A percentile compares a stretch with the other conserved stretches of the same genome.
Evolutionary conservation across 345 rosid species (phyloP).

Genomic region (thale cress (Arabidopsis thaliana)): DNA sequence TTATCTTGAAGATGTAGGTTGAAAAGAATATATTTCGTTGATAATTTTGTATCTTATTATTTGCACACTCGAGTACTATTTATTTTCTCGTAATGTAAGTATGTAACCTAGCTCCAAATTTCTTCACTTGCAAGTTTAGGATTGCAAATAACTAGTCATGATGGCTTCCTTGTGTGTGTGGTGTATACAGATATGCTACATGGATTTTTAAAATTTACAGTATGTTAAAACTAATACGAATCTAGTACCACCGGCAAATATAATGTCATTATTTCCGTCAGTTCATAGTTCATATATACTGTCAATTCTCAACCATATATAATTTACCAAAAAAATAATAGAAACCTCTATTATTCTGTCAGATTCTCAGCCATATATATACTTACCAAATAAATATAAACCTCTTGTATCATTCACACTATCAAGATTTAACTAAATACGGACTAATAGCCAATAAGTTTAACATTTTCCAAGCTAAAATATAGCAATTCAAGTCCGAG

Average conservation of each 20-base stretch:
- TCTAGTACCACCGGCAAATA: constrained; percentile 32
- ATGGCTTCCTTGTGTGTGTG: neutral
- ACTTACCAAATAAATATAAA: neutral
- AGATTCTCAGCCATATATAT: constrained; percentile 8
- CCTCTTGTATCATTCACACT: neutral
- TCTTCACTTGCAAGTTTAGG: neutral
- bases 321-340: neutral
- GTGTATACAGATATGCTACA: constrained; percentile 17
- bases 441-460: constrained; percentile 5
- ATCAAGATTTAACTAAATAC: constrained; percentile 3
- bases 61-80: too few species aligned
- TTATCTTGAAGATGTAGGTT: too few species aligned
- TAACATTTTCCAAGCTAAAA: constrained; percentile 10
- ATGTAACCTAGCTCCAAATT: too few species aligned
- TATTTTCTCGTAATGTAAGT: too few species aligned
- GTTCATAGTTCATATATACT: constrained; percentile 1
- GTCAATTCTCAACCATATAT: constrained; percentile 14
- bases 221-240: neutral
- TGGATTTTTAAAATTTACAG: neutral
- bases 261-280: constrained; percentile 21
- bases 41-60: too few species aligned
- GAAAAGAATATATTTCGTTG: too few species aligned
- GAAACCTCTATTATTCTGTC: neutral
- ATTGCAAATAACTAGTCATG: neutral
- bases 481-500: constrained; percentile 4